Percentiles rank a stretch among this genome's conserved stretches.
phyloP scores from a whole-genome alignment of 2,329 filamentous ascomycete genomes.

The Aspergillus sp. region DNA sequence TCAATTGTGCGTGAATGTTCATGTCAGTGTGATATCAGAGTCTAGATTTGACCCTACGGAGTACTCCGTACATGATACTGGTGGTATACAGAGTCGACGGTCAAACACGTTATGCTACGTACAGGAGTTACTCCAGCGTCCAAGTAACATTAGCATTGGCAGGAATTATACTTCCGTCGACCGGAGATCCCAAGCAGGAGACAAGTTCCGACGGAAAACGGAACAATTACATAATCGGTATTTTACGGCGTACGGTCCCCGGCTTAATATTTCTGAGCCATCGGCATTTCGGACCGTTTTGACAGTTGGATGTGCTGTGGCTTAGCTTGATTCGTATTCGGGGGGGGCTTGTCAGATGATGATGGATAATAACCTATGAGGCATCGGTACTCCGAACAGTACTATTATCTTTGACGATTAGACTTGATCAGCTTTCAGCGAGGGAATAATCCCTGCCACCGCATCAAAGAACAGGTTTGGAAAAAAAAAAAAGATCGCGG shows the following conservation, averaged over 20 bases:
- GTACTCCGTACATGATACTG: neutral
- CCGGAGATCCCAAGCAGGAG: neutral
- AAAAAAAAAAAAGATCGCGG: too few species aligned
- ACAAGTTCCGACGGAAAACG: neutral
- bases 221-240: conserved; percentile 1
- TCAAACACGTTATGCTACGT: too few species aligned
- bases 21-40: too few species aligned
- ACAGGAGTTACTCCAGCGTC: too few species aligned
- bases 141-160: too few species aligned
- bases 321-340: neutral
- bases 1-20: too few species aligned
- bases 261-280: conserved; percentile 7
- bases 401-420: too few species aligned
- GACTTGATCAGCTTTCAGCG: too few species aligned
- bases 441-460: neutral
- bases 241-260: conserved; percentile 1
- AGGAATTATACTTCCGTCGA: too few species aligned
- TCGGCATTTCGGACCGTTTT: conserved; percentile 15
- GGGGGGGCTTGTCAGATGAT: neutral
- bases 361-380: neutral
- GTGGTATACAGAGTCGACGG: too few species aligned
- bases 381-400: too few species aligned
- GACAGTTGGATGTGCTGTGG: neutral
- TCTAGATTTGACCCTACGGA: too few species aligned
- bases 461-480: neutral